Conservation (phyloP, 441 rosid genomes). For the Daphne laureola region DNA sequence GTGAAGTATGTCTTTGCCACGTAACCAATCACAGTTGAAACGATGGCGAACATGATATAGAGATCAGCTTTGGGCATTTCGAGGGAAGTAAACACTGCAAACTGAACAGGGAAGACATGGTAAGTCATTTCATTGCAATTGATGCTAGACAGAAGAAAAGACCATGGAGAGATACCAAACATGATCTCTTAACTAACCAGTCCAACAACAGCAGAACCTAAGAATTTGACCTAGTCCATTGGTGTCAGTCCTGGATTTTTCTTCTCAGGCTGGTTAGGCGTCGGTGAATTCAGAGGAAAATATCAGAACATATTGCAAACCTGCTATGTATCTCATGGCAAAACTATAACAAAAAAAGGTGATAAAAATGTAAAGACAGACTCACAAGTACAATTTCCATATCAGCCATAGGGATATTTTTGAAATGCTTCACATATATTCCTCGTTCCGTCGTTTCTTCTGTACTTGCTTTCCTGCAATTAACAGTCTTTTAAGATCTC, state of each 20-base stretch:
- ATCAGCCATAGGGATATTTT: slow-evolving; percentile 97
- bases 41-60: slow-evolving; percentile 79
- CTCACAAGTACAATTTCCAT: slow-evolving; percentile 97
- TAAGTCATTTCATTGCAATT: slow-evolving; percentile 5
- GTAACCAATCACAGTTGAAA: slow-evolving; percentile 92
- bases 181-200: slow-evolving; percentile 48
- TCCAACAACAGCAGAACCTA: slow-evolving; percentile 75
- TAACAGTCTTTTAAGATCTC: slow-evolving; percentile 19
- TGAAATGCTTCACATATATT: slow-evolving; percentile 88
- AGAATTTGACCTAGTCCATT: slow-evolving; percentile 93
- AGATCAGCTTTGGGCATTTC: slow-evolving; percentile 81
- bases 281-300: not conserved
- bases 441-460: slow-evolving; percentile 55
- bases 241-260: slow-evolving; percentile 95
- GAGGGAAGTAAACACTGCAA: slow-evolving; percentile 68
- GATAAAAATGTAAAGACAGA: slow-evolving; percentile 13
- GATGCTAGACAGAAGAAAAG: slow-evolving; percentile 12
- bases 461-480: slow-evolving; percentile 54
- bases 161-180: not conserved
- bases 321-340: slow-evolving; percentile 3
- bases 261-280: slow-evolving; percentile 79
- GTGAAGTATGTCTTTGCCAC: slow-evolving; percentile 98
- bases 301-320: slow-evolving; percentile 2
- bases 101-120: slow-evolving; percentile 35
- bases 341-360: not conserved